Evolutionary conservation across 441 rosid genomes (phyloP).

Genomic region (Pelargonium citronellum): DNA sequence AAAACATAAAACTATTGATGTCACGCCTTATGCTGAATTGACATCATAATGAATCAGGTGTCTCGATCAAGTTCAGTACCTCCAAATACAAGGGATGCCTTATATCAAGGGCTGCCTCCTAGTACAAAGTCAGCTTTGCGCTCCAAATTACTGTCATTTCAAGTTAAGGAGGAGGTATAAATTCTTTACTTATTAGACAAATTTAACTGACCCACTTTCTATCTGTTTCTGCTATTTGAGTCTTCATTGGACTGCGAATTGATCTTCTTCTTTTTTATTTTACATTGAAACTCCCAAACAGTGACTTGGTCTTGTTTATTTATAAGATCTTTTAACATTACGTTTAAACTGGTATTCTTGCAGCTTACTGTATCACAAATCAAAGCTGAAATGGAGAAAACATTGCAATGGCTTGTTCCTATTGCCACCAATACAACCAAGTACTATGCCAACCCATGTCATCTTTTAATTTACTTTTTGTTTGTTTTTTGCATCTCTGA

Average conservation of each 20-base stretch:
- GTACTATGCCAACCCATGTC: slow-evolving; percentile 34
- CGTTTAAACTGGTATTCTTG: slow-evolving; percentile 13
- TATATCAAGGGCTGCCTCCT: slow-evolving; percentile 95
- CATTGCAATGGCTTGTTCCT: slow-evolving; percentile 66
- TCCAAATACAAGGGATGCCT: slow-evolving; percentile 81
- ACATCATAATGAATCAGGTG: slow-evolving; percentile 45
- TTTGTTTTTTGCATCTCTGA: background rate
- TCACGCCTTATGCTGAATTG: background rate
- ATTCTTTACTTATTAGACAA: background rate
- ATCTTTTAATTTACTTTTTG: background rate
- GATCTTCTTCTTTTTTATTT: background rate
- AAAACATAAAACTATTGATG: background rate
- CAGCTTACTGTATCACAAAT: slow-evolving; percentile 76
- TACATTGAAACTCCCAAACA: background rate
- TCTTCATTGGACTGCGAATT: background rate
- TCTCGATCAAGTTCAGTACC: slow-evolving; percentile 92
- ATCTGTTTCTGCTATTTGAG: background rate
- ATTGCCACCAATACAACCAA: slow-evolving; percentile 87
- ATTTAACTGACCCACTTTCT: slow-evolving; percentile 3
- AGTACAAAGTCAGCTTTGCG: slow-evolving; percentile 75
- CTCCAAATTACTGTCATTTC: slow-evolving; percentile 58
- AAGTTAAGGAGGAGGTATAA: slow-evolving; percentile 69
- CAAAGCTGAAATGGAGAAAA: slow-evolving; percentile 81
- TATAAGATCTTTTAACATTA: no score
- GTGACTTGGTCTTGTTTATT: background rate